Conservation (phyloP, 257 asterid species). For the Salvia miltiorrhiza region DNA sequence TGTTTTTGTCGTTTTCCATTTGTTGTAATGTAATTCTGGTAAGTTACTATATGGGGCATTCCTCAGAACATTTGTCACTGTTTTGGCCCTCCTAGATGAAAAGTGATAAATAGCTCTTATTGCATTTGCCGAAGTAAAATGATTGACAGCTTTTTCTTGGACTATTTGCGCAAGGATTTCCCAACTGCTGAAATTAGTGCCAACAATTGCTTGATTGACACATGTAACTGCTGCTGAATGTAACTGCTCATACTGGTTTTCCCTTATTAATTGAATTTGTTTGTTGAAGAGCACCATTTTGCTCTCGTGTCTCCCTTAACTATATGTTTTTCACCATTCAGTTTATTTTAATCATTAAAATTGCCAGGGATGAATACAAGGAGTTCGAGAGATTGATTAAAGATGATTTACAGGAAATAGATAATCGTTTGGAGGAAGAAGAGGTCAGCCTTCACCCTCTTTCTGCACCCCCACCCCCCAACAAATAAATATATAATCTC, state of each 20-base stretch:
- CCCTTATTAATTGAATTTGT: background rate
- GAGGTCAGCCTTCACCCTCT: slow-evolving; percentile 51
- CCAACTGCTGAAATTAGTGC: background rate
- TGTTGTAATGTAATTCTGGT: background rate
- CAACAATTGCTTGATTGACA: background rate
- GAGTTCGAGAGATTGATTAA: slow-evolving; percentile 92
- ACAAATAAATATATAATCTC: background rate
- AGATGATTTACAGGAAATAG: slow-evolving; percentile 72
- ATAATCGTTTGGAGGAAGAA: slow-evolving; percentile 92
- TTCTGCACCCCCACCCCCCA: background rate
- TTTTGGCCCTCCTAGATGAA: background rate
- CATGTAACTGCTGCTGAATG: background rate
- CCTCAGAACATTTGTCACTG: background rate
- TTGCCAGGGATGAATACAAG: slow-evolving; percentile 85
- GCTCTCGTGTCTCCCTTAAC: background rate
- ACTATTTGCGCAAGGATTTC: background rate
- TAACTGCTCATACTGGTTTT: background rate
- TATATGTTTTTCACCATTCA: background rate
- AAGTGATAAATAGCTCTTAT: background rate
- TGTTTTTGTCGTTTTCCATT: background rate
- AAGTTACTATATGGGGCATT: background rate
- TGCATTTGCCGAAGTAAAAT: background rate
- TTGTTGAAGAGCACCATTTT: slow-evolving; percentile 5
- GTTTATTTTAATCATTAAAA: slow-evolving; percentile 4
- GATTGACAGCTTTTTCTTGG: background rate